Base-by-base conservation (phyloP, 495 filamentous ascomycete species). In the Aspergillus sclerotioniger region DNA sequence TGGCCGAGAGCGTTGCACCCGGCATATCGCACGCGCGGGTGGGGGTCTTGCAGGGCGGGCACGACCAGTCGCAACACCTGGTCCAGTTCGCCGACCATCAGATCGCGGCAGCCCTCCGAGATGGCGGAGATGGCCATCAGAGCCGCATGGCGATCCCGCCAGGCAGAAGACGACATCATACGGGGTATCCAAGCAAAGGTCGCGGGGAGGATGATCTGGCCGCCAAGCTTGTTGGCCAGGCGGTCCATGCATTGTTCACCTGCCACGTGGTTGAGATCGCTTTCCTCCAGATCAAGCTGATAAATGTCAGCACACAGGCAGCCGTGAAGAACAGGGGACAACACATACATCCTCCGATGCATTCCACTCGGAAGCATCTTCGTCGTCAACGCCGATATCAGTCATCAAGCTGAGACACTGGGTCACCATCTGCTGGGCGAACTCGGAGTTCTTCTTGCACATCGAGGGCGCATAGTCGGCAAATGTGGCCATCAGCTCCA, bases 101-200 rank as follows among this genome's bases (percentile, higher is more conserved):
- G 79, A 21, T 98, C 95, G 53, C 90, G 85, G 65, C 95, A 99
- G 19, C 95, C 95, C 72, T 99, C 95, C 0, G 95, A 98, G 61
- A 99, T 99, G 58, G 95, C 95, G 17, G 95, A 98, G 53, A 99
- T 96, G 8, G 95, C 95, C 95, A 99, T 99, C 53, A 99, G 84
- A 56, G 95, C 94, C 8, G 95, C 95, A 70, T 99, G 95, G 45
- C 93, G 84, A 71, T 99, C 94, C 66, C 91, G 86, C 95, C 95
- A 99, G 43, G 90, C 84, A 58, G 89, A 87, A 16, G 95, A 98
- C 25, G 86, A 90, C 85, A 98, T 94, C 95, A 99, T 98, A 33
- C 91, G 82, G 2, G 95, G 95, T 43, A 99, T 87, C 95, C 94
- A 98, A 62, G 85, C 83, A 71, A 98, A 99, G 3, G 93, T 96